phyloP scores from a whole-genome alignment of 306 rosid species.

The Neltuma alba region DNA sequence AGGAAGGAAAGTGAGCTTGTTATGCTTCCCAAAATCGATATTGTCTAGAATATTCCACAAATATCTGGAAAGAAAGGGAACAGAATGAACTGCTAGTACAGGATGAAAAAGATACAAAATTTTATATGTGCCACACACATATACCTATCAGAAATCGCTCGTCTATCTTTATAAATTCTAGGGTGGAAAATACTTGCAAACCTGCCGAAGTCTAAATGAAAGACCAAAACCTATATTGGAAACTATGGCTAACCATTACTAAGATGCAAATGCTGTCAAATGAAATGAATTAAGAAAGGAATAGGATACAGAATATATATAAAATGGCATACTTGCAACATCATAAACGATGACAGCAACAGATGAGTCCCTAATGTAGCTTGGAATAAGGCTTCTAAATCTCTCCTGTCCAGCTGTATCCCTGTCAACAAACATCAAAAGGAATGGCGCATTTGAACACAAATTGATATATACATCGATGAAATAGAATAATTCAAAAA shows the following conservation, averaged over 20 bases:
- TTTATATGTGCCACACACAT: background rate
- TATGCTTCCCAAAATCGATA: background rate
- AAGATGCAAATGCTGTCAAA: slow-evolving; percentile 1
- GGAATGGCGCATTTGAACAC: slow-evolving; percentile 8
- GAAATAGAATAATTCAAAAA: background rate
- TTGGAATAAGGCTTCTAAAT: background rate
- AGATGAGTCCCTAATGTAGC: background rate
- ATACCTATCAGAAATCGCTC: slow-evolving; percentile 12
- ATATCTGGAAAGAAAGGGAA: slow-evolving; percentile 4
- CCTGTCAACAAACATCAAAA: background rate
- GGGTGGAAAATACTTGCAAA: slow-evolving; percentile 22
- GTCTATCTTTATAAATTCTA: background rate
- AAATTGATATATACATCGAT: background rate
- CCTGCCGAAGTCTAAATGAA: slow-evolving; percentile 9
- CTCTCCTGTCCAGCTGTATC: background rate
- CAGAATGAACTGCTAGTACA: slow-evolving; percentile 9
- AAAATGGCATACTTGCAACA: slow-evolving; percentile 1
- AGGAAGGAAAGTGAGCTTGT: background rate
- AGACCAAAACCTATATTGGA: background rate
- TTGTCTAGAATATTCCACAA: slow-evolving; percentile 15
- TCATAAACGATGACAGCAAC: background rate
- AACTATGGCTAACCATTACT: slow-evolving; percentile 18
- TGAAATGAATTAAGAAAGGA: slow-evolving; percentile 25
- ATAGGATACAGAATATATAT: slow-evolving; percentile 13
- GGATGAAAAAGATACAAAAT: background rate